Base-by-base conservation (phyloP, 2,329 filamentous ascomycete genomes). In the Pyricularia sp. region DNA sequence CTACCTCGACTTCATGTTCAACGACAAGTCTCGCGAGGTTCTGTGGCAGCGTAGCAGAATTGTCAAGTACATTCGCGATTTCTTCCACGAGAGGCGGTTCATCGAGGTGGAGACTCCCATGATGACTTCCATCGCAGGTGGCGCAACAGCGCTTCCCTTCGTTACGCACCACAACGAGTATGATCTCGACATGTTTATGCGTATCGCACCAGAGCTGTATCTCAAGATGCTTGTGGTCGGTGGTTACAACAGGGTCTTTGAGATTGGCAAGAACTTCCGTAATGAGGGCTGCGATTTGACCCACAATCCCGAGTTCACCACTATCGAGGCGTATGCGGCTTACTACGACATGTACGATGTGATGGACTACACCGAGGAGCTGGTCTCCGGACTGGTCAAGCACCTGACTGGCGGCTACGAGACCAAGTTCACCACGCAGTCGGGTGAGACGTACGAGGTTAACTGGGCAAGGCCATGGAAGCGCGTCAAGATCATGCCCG, bases 231-330 rank as follows among this genome's bases (percentile, higher is more conserved):
- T 88, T 66, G 89, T 97, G 62, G 93, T 99, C 35, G 96, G 96
- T 72, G 94, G 93, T 66, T 83, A 97, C 57, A 91, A 96, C 79
- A 87, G 90, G 71, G 94, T 99, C 16, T 99, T 96, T 78, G 94
- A 99, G 76, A 86, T 99, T 68, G 94, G 94, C 69, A 88, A 92
- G 69, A 91, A 96, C 75, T 99, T 99, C 85, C 83, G 94, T 72
- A 99, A 99, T 73, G 91, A 96, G 77, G 90, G 89, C 66, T 88
- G 91, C 68, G 91, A 96, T 75, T 81, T 94, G 63, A 99, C 94
- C 8, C 94, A 99, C 82, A 99, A 97, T 81, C 94, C 90, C 53
- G 94, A 99, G 75, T 99, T 99, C 81, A 99, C 94, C 59, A 96
- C 91, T 30, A 91, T 91, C 76, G 94, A 99, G 77, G 97, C 97